Conservation (phyloP, 257 asterid species). For the Oldenlandia corymbosa region DNA sequence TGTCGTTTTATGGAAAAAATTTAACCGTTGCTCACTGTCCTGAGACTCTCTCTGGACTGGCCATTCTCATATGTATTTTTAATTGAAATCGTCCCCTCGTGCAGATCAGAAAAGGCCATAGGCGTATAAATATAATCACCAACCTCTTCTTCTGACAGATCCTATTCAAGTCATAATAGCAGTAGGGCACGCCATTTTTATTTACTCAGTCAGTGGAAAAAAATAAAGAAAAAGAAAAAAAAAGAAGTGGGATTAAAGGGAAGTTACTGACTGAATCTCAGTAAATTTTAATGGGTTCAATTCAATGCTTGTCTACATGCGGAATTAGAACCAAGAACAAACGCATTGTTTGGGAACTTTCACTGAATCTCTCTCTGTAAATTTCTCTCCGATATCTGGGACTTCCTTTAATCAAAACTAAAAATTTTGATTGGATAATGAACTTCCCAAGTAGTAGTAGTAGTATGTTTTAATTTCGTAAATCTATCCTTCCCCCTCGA, state of each 20-base stretch:
- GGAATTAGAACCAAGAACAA: slow-evolving; percentile 2
- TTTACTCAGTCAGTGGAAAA: not conserved
- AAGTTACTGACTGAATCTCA: no score
- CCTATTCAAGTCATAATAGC: slow-evolving; percentile 1
- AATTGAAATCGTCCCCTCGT: not conserved
- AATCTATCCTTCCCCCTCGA: not conserved
- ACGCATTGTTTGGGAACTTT: slow-evolving; percentile 22
- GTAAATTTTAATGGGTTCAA: no score
- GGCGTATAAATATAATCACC: slow-evolving; percentile 5
- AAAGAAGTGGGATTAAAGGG: no score
- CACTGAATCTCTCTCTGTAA: slow-evolving; percentile 35
- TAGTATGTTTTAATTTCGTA: no score
- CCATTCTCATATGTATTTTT: not conserved
- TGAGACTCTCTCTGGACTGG: no score
- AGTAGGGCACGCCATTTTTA: not conserved
- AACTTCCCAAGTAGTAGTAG: not conserved
- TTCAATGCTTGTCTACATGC: not conserved
- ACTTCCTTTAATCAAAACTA: not conserved
- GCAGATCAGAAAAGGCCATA: not conserved
- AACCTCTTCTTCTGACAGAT: slow-evolving; percentile 7
- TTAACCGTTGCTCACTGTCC: slow-evolving; percentile 19
- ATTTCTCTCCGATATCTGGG: slow-evolving; percentile 22
- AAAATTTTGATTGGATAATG: not conserved
- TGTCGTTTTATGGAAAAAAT: not conserved
- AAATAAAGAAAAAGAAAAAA: not conserved